A percentile compares a stretch with the other conserved stretches of the same genome.
These are phyloP conservation scores for Penicillium malachiteum DNA, from an alignment of 495 filamentous ascomycete species.

Conservation along the genomic window DNA sequence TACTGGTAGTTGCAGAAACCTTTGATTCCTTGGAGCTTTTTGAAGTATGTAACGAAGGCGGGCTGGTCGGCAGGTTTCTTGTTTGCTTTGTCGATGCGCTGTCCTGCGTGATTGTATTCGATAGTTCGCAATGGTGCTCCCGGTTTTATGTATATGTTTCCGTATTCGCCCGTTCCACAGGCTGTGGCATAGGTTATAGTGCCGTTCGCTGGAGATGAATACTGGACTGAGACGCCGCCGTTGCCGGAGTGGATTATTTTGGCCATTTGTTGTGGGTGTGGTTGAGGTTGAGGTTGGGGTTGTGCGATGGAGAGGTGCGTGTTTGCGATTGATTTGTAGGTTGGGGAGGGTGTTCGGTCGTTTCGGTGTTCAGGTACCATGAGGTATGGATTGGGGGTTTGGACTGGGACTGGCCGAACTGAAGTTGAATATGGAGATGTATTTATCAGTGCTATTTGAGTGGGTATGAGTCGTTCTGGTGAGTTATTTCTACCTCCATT, in stretches of 20 bases:
- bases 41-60: slow-evolving; percentile 4
- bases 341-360: neutral
- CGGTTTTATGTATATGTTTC: neutral
- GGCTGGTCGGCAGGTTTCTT: neutral
- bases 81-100: neutral
- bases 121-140: neutral
- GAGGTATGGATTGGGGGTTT: neutral
- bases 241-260: neutral
- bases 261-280: neutral
- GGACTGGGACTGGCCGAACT: neutral
- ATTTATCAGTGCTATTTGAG: neutral
- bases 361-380: neutral
- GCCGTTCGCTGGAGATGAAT: neutral
- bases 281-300: neutral
- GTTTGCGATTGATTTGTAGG: neutral
- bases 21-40: neutral
- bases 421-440: neutral
- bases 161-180: neutral
- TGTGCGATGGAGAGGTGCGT: neutral
- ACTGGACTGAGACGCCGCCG: neutral
- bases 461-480: neutral
- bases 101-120: neutral
- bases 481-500: neutral
- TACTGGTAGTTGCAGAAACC: slow-evolving; percentile 9
- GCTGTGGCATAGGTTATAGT: neutral